Evolutionary conservation across 495 filamentous ascomycete species (phyloP), one percentile per base, ranked within the genome.

Genomic region (Hyaloscypha bicolor): DNA sequence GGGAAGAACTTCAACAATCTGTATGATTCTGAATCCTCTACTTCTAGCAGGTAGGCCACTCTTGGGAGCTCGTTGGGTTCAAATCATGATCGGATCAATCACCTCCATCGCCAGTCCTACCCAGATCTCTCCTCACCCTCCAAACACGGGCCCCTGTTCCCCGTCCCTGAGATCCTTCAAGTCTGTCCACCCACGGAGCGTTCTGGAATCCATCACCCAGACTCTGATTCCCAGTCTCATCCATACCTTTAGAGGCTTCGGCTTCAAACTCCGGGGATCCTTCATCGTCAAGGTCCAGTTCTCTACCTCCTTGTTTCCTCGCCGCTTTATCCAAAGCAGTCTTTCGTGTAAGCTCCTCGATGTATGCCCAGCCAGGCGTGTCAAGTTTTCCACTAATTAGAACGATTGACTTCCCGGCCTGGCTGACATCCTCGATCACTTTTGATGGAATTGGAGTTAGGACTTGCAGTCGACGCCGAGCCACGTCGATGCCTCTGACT

Each of bases 381-480:
- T 87, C 86, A 55, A 86, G 83, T 73, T 79, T 84, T 4, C 86
- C 86, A 52, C 80, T 79, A 6, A 89, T 80, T n/a, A 88, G 75
- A 4, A 86, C 82, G 33, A 87, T 74, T 30, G 78, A 69, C 31
- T 76, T 74, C 12, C 76, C 80, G 1, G 31, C 69, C 4, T 72
- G 55, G 2, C 62, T 71, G 3, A 74, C 67, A 2, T 73, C 71
- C 55, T 76, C 68, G 16, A 84, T 66, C 19, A 60, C 65, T 21
- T 69, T 72, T 6, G 35, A 58, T 3, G 77, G 48, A 14, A 86
- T 74, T 4, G 86, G 85, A 12, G 81, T 85, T 2, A 89, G 66
- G 14, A 88, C 65, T 63, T 88, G 85, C 9, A 89, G 72, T 35
- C 76, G 71, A 1, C 77, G 72, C 9, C 75, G 75, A 51, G 67